Conservation (phyloP, 2,329 filamentous ascomycete species). For the Trichoderma harzianum region DNA sequence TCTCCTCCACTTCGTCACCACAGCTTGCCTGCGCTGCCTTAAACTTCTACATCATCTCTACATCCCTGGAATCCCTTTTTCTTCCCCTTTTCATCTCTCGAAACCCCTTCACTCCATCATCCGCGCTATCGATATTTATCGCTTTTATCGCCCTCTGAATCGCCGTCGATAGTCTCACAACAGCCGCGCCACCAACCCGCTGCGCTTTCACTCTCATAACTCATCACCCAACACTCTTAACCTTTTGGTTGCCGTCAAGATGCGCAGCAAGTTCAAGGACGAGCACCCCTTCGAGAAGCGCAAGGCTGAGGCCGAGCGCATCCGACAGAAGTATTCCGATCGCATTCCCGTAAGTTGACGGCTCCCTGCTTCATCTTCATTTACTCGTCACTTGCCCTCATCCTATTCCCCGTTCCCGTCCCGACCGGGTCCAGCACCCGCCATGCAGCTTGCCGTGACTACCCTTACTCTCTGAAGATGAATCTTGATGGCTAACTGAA, state of each 20-base stretch:
- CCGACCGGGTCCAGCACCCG: background rate
- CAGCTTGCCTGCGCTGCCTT: conserved; percentile 12
- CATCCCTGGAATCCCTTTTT: conserved; percentile 16
- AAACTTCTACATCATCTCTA: conserved; percentile 20
- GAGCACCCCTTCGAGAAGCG: conserved; percentile 99
- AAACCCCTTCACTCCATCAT: background rate
- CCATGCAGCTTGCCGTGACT: background rate
- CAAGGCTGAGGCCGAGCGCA: conserved; percentile 99
- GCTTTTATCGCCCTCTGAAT: background rate
- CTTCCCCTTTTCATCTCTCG: conserved; percentile 8
- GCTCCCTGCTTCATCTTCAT: background rate
- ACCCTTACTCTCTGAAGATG: background rate
- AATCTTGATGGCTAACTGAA: background rate
- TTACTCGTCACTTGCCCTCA: background rate
- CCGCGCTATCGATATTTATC: background rate
- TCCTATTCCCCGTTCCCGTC: background rate
- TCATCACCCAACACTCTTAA: background rate
- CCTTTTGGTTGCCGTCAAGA: conserved; percentile 50
- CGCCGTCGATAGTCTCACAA: background rate
- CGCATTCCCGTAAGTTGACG: conserved; percentile 81
- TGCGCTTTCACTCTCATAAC: background rate
- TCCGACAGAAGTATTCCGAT: conserved; percentile 97
- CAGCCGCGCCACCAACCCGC: background rate
- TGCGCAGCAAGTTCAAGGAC: conserved; percentile 99
- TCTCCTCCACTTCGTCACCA: conserved; percentile 19